A percentile compares a stretch with the other conserved stretches of the same genome.
phyloP scores from a whole-genome alignment of 306 rosid species.

The Vigna unguiculata region DNA sequence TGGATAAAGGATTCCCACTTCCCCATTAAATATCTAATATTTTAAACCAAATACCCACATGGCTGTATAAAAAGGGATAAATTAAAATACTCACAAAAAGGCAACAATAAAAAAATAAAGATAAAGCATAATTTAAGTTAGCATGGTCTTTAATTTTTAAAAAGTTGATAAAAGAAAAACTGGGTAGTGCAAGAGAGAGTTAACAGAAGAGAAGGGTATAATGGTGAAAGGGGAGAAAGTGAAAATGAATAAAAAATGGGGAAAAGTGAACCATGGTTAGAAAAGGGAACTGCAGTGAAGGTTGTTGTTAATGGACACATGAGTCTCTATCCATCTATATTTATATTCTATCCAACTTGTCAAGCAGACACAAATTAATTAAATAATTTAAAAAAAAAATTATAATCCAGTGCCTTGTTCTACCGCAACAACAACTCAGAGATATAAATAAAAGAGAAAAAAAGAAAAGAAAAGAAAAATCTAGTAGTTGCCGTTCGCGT shows the following conservation, averaged over 20 bases:
- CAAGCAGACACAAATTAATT: conserved; percentile 30
- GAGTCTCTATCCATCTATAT: conserved; percentile 11
- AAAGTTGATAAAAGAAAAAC: too few species aligned
- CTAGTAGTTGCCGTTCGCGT: conserved; percentile 40
- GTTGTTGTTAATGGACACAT: conserved; percentile 34
- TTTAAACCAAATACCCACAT: conserved; percentile 6
- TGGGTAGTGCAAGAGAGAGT: too few species aligned
- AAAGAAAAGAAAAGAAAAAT: conserved; percentile 31
- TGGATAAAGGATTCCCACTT: background rate
- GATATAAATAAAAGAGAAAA: conserved; percentile 22
- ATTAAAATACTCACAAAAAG: background rate
- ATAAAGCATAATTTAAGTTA: background rate
- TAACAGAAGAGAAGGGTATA: conserved; percentile 26
- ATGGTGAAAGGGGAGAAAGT: conserved; percentile 11
- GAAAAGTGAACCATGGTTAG: conserved; percentile 41
- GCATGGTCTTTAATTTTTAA: too few species aligned
- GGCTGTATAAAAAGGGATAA: background rate
- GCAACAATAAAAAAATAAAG: background rate
- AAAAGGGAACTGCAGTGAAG: conserved; percentile 46
- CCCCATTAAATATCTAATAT: background rate
- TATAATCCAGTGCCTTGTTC: conserved; percentile 41
- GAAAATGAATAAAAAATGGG: background rate
- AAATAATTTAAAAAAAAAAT: background rate
- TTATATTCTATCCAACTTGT: conserved; percentile 38
- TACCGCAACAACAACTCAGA: conserved; percentile 1